Evolutionary conservation across 768 basidiomycete genomes (phyloP).

Genomic region (Tulasnella sp.): DNA sequence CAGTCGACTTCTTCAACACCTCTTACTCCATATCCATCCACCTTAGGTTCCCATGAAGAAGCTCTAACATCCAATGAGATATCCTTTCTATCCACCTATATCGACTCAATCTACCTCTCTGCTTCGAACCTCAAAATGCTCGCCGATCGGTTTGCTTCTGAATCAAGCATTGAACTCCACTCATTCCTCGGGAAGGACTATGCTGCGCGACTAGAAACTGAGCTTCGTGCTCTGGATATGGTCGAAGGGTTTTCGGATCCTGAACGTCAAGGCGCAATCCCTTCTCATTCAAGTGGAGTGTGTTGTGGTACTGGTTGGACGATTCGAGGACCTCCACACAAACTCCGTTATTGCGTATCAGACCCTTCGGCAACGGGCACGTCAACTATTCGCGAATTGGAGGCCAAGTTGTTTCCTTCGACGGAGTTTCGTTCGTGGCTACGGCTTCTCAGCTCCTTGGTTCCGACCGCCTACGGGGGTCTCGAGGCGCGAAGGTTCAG

Average conservation of each 20-base stretch:
- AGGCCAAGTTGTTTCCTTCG: constrained; percentile 68
- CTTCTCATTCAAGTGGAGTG: constrained; percentile 62
- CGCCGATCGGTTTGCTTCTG: constrained; percentile 72
- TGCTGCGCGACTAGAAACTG: constrained; percentile 60
- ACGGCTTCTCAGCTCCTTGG: constrained; percentile 60
- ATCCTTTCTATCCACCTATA: constrained; percentile 73
- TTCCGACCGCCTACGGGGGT: constrained; percentile 60
- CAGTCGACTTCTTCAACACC: constrained; percentile 60
- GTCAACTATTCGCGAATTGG: background rate
- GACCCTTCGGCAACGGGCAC: constrained; percentile 28
- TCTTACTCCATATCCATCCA: constrained; percentile 50
- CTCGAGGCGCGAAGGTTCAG: constrained; percentile 85
- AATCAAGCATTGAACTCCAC: constrained; percentile 85
- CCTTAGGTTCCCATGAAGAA: constrained; percentile 36
- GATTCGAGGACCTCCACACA: constrained; percentile 84
- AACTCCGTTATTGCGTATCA: constrained; percentile 86
- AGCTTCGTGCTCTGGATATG: constrained; percentile 59
- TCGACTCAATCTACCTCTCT: constrained; percentile 89
- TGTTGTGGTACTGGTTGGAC: constrained; percentile 53
- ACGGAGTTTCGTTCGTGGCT: constrained; percentile 91
- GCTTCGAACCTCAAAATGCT: constrained; percentile 74
- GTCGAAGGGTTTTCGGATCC: constrained; percentile 56
- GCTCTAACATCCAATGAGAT: constrained; percentile 56
- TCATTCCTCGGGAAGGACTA: constrained; percentile 72
- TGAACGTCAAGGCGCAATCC: constrained; percentile 52